Conservation (phyloP, 2,329 filamentous ascomycete species). For the Fusarium sterilihyphosum region DNA sequence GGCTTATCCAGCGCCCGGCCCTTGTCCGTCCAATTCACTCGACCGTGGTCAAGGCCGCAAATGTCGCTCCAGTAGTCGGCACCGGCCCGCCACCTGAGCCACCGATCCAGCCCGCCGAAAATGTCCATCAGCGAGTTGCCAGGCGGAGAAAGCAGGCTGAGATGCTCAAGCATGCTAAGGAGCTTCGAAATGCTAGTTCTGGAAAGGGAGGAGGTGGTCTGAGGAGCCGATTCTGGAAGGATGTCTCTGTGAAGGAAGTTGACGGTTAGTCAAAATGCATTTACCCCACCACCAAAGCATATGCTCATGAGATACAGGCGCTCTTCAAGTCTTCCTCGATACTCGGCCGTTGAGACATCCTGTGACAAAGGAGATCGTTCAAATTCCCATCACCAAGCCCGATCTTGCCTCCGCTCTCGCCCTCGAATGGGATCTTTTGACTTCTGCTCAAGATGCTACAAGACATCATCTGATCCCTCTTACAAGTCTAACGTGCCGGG, state of each 20-base stretch:
- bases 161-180: constrained; percentile 62
- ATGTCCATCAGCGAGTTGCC: constrained; percentile 57
- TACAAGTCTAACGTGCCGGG: constrained; percentile 85
- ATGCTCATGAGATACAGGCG: constrained; percentile 47
- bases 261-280: constrained; percentile 60
- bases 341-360: constrained; percentile 81
- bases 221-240: constrained; percentile 87
- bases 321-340: constrained; percentile 78
- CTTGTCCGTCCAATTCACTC: constrained; percentile 47
- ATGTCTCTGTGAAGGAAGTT: constrained; percentile 76
- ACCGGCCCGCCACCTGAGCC: constrained; percentile 68
- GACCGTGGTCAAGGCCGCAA: constrained; percentile 51
- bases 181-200: constrained; percentile 52
- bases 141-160: constrained; percentile 65
- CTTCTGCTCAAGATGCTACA: constrained; percentile 83
- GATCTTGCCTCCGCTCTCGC: constrained; percentile 87
- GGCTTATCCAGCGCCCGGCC: constrained; percentile 30
- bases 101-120: constrained; percentile 57
- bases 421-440: constrained; percentile 90
- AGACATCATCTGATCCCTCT: constrained; percentile 90
- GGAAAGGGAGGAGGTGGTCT: constrained; percentile 56
- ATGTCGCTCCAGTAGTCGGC: constrained; percentile 63
- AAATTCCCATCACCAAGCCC: constrained; percentile 77
- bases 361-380: constrained; percentile 75
- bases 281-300: not conserved